Base-by-base conservation (phyloP, 2,329 filamentous ascomycete species). In the Sclerotinia borealis region DNA sequence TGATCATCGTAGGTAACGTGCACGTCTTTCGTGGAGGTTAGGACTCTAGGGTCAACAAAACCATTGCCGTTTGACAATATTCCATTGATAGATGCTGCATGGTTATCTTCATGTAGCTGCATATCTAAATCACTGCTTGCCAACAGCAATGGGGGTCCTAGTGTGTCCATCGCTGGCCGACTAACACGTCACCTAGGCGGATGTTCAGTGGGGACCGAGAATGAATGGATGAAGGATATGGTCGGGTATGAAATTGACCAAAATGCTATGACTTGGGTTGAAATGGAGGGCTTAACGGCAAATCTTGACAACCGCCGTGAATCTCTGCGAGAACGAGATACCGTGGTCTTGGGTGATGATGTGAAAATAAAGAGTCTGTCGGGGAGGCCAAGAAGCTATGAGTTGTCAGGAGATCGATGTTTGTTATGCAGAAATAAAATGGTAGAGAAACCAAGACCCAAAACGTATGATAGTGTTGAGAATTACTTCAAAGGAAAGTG, bases 31-130 rank as follows among this genome's bases (percentile, higher is more conserved):
- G 63, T 31, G 48, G 60, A 52, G 9, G 67, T 52, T 11, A 69
- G 39, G 19, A 68, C 64, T 63, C 66, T 65, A 61, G 71, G 71
- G 54, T 72, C 66, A 31, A 72, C 62, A 52, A 67, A 71, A 9
- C 66, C 68, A 52, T 71, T 71, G 19, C 65, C 63, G 10, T 64
- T 34, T 7, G 65, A 49, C 15, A 65, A 61, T n/a, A 49, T 22
- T 13, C 48, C 56, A 27, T 67, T 64, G 7, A 49, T 43, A 15
- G n/a, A 17, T 25, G 43, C 17, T 37, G 22, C 22, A 15, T 62
- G 36, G 11, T 34, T 19, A 43, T 68, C 60, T 27, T 63, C 65
- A 29, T 66, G 64, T 65, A 70, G 68, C n/a, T 68, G 49, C 10
- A 63, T 63, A 50, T 70, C 69, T 17, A 68, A 50, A 25, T 68